Base-by-base conservation (phyloP, 768 basidiomycete species). In the Russula vinacea region DNA sequence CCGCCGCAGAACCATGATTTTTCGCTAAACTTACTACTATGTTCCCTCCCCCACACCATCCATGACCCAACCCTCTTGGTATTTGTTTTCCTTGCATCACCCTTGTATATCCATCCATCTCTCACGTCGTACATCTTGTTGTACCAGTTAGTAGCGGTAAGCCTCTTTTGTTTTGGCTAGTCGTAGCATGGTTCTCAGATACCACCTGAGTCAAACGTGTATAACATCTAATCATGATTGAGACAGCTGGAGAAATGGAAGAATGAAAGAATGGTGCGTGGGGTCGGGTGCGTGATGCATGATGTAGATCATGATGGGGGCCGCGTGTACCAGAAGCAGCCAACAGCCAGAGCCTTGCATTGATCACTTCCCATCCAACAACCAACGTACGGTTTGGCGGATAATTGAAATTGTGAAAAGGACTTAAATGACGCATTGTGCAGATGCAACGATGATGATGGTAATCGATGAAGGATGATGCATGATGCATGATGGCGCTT, bases 1-100 rank as follows among this genome's bases (percentile, higher is more conserved):
- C 65, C 10, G 67, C 67, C 1, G 67, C 67, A 33, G 65, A 62
- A 55, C 67, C 67, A 17, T 68, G 60, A 66, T 49, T 22, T 50
- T 26, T 24, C 11, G 19, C 42, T 17, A 5, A 5, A 42, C 40
- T 42, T 14, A 44, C 42, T 19, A 17, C 16, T 42, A 44, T 13
- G 5, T 24, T 14, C 24, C 6, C 9, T n/a, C n/a, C n/a, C n/a
- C n/a, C n/a, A n/a, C n/a, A n/a, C n/a, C n/a, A n/a, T n/a, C n/a
- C n/a, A n/a, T n/a, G n/a, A n/a, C n/a, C 17, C 19, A 24, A 33
- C 35, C 35, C 35, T 10, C 35, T 35, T 45, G 44, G 19, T 45
- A 19, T n/a, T 45, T 42, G 40, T 40, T 45, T 45, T 19, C 19
- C 13, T 24, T 17, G 35, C n/a, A 44, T 45, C 44, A 29, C 29